Conservation (phyloP, 148 eudicot species). For the Diospyros lotus region DNA sequence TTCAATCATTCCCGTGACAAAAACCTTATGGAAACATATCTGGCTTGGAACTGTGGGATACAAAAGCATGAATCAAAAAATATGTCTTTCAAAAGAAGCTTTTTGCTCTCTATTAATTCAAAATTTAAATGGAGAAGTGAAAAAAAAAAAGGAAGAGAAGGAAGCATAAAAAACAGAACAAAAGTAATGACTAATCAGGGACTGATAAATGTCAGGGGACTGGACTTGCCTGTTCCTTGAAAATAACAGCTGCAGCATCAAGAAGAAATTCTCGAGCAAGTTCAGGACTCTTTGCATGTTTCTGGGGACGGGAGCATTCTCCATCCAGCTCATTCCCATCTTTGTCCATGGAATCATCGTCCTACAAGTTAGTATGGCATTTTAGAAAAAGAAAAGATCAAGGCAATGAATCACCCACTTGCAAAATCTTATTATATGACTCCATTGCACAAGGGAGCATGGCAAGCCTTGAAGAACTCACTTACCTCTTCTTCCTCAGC, state of each 20-base stretch:
- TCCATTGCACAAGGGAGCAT: no score
- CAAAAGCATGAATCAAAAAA: background rate
- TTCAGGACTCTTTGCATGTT: slow-evolving; percentile 97
- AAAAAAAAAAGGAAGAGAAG: background rate
- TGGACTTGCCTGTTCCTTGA: slow-evolving; percentile 86
- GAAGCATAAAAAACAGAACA: no score
- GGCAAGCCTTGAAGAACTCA: slow-evolving; percentile 2
- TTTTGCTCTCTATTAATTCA: no score
- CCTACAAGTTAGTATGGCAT: slow-evolving; percentile 36
- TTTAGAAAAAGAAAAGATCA: background rate
- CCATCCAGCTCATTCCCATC: slow-evolving; percentile 91
- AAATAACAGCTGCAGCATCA: slow-evolving; percentile 93
- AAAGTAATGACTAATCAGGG: background rate
- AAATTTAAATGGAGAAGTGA: background rate
- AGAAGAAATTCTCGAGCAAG: slow-evolving; percentile 93
- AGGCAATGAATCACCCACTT: background rate
- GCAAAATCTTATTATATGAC: background rate
- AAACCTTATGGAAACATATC: background rate
- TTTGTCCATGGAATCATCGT: slow-evolving; percentile 89
- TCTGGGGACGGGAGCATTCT: slow-evolving; percentile 95
- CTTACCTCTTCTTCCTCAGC: no score
- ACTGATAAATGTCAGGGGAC: slow-evolving; percentile 1
- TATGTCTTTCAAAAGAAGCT: no score
- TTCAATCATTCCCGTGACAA: no score
- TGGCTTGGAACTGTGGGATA: background rate